Evolutionary conservation across 1,284 basidiomycete genomes (phyloP), one percentile per base, ranked within the genome.

Genomic region (Polyporus tsugae): DNA sequence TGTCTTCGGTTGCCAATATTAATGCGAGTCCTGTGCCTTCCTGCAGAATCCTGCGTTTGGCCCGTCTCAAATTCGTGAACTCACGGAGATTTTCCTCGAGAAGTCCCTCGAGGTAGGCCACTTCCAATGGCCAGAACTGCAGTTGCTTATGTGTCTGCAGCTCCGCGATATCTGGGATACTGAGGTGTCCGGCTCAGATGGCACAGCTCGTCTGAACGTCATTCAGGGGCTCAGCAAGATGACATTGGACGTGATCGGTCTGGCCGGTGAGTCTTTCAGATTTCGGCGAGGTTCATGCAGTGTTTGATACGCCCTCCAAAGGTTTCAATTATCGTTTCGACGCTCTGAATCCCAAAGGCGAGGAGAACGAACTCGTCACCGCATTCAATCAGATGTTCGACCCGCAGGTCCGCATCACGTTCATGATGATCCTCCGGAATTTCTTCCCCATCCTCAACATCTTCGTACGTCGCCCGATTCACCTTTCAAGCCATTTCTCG

Each of bases 21-120:
- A 15, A 22, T 38, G 10, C 9, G 9, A 15, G 11, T 6, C 41
- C 17, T 15, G 19, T 17, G 44, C 25, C 19, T 33, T 6, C 29
- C 33, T 36, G 25, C 22, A 78, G 88, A 90, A 89, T 70, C 88
- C 88, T 35, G 88, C 87, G 0, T 90, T 91, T 65, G 86, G 87
- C 9, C 81, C 83, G 0, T 76, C 82, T 0, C 85, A 89, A 69
- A 82, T 90, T 42, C 80, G 88, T 1, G 85, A 85, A 52, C 75
- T 90, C 0, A 89, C 86, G 0, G 80, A 80, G 19, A 82, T 89
- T 25, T 90, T 91, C 67, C 68, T 88, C 4, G 80, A 83, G 4
- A 89, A 89, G 76, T 77, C 88, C 0, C 70, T 82, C 0, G 78
- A 85, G 73, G 88, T 72, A 41, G 0, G 7, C 33, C 11, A 1